Conservation (phyloP, 2,329 filamentous ascomycete genomes). For the Aureobasidium sp. region DNA sequence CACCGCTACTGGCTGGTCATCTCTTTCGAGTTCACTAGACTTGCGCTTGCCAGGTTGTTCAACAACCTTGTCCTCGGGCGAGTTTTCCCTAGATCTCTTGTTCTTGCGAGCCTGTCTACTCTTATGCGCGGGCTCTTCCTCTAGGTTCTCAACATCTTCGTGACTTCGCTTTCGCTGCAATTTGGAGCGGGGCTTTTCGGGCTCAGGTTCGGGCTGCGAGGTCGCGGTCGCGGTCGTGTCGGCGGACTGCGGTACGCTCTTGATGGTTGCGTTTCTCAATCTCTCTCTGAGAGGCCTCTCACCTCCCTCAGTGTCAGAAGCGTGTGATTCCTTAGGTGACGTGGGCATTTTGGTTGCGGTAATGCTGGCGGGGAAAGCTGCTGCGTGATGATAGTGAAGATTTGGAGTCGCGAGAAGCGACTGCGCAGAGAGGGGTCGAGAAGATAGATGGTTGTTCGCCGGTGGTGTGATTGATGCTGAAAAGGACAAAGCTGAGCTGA, state of each 20-base stretch:
- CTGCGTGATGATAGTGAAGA: not conserved
- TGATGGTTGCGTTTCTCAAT: slow-evolving; percentile 52
- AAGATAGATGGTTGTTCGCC: not conserved
- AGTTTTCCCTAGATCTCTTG: slow-evolving; percentile 40
- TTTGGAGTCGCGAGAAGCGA: not conserved
- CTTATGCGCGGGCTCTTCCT: slow-evolving; percentile 23
- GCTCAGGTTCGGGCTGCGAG: not conserved
- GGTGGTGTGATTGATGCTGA: not conserved
- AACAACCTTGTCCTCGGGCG: slow-evolving; percentile 24
- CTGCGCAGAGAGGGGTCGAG: not conserved
- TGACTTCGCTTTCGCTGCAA: slow-evolving; percentile 38
- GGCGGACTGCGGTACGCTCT: slow-evolving; percentile 15
- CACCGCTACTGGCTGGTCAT: not conserved
- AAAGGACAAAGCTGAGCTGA: not conserved
- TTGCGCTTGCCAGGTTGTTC: slow-evolving; percentile 24
- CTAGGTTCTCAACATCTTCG: slow-evolving; percentile 29
- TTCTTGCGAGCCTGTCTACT: slow-evolving; percentile 37
- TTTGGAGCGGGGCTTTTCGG: slow-evolving; percentile 20
- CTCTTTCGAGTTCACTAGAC: slow-evolving; percentile 17
- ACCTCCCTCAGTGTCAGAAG: slow-evolving; percentile 36
- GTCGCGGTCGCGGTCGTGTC: not conserved
- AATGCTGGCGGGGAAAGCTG: not conserved
- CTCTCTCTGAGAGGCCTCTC: slow-evolving; percentile 53
- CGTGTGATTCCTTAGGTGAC: slow-evolving; percentile 16
- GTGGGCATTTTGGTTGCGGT: slow-evolving; percentile 18